phyloP scores from a whole-genome alignment of 495 filamentous ascomycete species.

The Xylaria curta region DNA sequence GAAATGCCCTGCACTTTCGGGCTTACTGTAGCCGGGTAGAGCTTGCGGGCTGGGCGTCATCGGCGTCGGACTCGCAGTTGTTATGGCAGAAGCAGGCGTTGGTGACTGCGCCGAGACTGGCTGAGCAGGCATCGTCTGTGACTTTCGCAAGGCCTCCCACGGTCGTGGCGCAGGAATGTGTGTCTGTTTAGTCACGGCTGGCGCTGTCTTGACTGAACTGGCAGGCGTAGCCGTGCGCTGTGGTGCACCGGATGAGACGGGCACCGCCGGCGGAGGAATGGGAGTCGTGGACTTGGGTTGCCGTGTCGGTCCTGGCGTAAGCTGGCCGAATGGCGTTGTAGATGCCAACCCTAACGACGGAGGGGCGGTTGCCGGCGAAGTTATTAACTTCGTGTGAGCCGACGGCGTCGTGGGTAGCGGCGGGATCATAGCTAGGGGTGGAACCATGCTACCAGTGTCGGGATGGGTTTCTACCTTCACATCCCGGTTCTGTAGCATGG shows the following conservation, averaged over 20 bases:
- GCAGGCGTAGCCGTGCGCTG: conserved; percentile 22
- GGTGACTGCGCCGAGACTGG: conserved; percentile 11
- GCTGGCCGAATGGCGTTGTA: neutral
- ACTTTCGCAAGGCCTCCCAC: conserved; percentile 40
- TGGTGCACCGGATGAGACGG: neutral
- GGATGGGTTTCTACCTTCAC: conserved; percentile 28
- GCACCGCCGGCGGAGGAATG: conserved; percentile 17
- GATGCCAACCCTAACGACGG: neutral
- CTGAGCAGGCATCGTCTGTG: conserved; percentile 26
- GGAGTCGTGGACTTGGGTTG: conserved; percentile 19
- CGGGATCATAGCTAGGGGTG: neutral
- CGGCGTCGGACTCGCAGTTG: conserved; percentile 5
- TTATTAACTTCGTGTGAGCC: neutral
- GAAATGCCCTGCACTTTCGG: conserved; percentile 29
- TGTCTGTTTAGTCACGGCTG: conserved; percentile 29
- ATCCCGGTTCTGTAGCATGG: conserved; percentile 43
- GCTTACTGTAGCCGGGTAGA: conserved; percentile 10
- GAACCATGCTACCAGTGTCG: conserved; percentile 9
- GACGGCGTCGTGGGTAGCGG: conserved; percentile 6
- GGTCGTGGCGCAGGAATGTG: conserved; percentile 40
- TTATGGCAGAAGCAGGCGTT: neutral
- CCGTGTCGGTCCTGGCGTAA: neutral
- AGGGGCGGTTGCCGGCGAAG: conserved; percentile 7
- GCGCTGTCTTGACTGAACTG: conserved; percentile 12
- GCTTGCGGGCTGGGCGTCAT: conserved; percentile 10